Evolutionary conservation across 257 asterid species (phyloP).

Genomic region (Thymus quinquecostatus): DNA sequence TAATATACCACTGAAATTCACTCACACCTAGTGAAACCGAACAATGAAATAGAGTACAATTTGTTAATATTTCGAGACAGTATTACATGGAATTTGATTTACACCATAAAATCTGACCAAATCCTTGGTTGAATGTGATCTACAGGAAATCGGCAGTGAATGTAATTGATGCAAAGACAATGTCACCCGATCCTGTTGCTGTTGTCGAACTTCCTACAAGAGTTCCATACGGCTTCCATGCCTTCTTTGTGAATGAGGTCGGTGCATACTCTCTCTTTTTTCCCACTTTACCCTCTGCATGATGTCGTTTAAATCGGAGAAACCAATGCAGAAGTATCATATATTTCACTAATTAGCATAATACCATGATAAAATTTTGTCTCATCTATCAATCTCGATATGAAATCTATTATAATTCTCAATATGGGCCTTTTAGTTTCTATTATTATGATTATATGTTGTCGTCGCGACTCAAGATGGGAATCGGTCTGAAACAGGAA

Average conservation of each 20-base stretch:
- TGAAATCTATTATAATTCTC: no score
- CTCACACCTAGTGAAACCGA: background rate
- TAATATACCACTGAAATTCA: background rate
- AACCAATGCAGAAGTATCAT: background rate
- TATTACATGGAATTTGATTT: background rate
- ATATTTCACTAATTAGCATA: background rate
- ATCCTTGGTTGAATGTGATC: conserved; percentile 12
- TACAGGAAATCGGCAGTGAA: conserved; percentile 82
- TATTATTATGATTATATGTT: background rate
- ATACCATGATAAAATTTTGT: no score
- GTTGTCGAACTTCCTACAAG: conserved; percentile 75
- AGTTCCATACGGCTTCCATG: conserved; percentile 97
- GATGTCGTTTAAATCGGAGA: background rate
- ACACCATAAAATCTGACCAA: background rate
- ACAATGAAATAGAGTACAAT: background rate
- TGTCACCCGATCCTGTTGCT: conserved; percentile 90
- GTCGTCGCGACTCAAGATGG: conserved; percentile 22
- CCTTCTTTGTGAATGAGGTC: conserved; percentile 92
- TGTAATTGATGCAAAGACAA: conserved; percentile 90
- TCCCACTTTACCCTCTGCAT: background rate
- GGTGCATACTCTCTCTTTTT: background rate
- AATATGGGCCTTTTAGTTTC: background rate
- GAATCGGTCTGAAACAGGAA: conserved; percentile 60
- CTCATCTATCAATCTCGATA: no score
- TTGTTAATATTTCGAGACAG: background rate